Conservation (phyloP, 257 asterid species). For the Echium plantagineum region DNA sequence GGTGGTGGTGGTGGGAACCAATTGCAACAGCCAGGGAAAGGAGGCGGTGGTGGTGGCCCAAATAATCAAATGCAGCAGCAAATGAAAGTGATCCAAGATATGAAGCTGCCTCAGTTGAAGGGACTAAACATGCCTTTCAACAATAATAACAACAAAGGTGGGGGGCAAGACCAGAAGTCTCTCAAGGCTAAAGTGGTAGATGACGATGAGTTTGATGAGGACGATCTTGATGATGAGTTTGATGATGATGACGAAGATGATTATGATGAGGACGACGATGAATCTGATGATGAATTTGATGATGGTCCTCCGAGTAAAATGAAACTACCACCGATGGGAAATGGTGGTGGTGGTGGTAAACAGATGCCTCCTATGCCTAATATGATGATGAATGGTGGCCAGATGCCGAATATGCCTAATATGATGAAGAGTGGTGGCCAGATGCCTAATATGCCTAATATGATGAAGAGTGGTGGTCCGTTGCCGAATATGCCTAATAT, state of each 20-base stretch:
- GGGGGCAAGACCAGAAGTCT: constrained; percentile 35
- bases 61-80: constrained; percentile 30
- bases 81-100: constrained; percentile 43
- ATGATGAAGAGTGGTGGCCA: constrained; percentile 5
- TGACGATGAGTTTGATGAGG: constrained; percentile 41
- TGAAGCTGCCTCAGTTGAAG: constrained; percentile 33
- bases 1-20: constrained; percentile 11
- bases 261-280: constrained; percentile 23
- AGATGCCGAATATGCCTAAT: neutral
- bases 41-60: constrained; percentile 19
- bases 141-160: constrained; percentile 4
- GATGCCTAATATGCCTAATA: neutral
- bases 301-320: constrained; percentile 28
- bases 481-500: constrained; percentile 21
- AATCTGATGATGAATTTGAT: constrained; percentile 53
- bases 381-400: constrained; percentile 1
- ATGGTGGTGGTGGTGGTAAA: constrained; percentile 8
- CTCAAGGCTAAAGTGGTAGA: constrained; percentile 42
- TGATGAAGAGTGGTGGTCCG: neutral
- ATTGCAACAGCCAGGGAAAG: constrained; percentile 16
- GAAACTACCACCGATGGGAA: constrained; percentile 23
- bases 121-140: constrained; percentile 33
- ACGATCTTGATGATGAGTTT: constrained; percentile 8
- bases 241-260: neutral
- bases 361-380: constrained; percentile 15